phyloP scores from a whole-genome alignment of 202 grass and related monocot genomes.

The Tripidium arundinaceum region DNA sequence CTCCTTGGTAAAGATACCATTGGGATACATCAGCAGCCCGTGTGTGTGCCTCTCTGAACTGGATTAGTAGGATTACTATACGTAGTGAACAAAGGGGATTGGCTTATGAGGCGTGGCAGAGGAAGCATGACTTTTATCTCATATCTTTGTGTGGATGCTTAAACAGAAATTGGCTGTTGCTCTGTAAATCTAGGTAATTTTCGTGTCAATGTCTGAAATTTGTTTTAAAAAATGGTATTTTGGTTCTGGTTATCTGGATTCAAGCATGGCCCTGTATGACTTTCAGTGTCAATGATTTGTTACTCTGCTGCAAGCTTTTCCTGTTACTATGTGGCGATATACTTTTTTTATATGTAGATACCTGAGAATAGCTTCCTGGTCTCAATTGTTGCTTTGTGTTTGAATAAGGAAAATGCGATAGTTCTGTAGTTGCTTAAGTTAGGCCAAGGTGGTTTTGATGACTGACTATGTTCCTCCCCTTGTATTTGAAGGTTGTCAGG shows the following conservation, averaged over 20 bases:
- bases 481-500: background rate
- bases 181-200: background rate
- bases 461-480: constrained; percentile 1
- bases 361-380: background rate
- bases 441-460: background rate
- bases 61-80: background rate
- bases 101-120: background rate
- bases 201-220: background rate
- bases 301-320: background rate
- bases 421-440: background rate
- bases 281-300: background rate
- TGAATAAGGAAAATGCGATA: background rate
- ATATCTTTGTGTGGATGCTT: background rate
- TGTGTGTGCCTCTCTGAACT: background rate
- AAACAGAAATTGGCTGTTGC: background rate
- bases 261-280: background rate
- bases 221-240: background rate
- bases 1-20: background rate
- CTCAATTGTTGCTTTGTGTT: background rate
- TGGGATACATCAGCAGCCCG: background rate
- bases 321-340: background rate
- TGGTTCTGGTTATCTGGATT: background rate
- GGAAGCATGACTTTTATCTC: background rate
- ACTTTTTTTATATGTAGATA: background rate
- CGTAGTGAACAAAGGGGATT: background rate